These are phyloP conservation scores for Floccularia luteovirens DNA, from an alignment of 768 basidiomycete species.

Conservation along the genomic window DNA sequence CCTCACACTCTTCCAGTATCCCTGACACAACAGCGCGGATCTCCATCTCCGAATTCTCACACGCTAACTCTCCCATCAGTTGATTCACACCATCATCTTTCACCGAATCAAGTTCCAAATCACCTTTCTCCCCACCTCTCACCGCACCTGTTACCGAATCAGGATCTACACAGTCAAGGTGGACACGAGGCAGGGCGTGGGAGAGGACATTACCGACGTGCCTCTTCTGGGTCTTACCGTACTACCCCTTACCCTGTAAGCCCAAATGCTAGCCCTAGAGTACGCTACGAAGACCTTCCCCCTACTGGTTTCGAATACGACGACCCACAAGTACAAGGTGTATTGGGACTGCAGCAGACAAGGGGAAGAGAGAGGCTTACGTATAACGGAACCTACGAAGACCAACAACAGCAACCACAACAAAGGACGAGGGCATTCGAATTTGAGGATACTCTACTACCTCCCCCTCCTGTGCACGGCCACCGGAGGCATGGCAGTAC, in stretches of 20 bases:
- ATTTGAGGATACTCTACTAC: too few relatives aligned
- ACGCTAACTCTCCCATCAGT: neutral
- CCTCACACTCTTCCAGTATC: neutral
- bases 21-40: slow-evolving; percentile 9
- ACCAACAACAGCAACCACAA: too few relatives aligned
- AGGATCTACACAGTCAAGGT: slow-evolving; percentile 1
- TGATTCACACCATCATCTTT: neutral
- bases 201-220: slow-evolving; percentile 19
- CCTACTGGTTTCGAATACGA: slow-evolving; percentile 16
- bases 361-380: too few relatives aligned
- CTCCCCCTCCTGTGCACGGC: too few relatives aligned
- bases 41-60: slow-evolving; percentile 8
- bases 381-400: too few relatives aligned
- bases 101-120: neutral
- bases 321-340: slow-evolving; percentile 8
- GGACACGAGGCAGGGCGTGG: slow-evolving; percentile 35
- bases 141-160: neutral
- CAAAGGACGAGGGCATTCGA: too few relatives aligned
- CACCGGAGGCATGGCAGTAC: too few relatives aligned
- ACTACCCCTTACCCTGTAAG: slow-evolving; percentile 63
- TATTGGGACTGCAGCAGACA: too few relatives aligned
- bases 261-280: slow-evolving; percentile 58
- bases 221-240: slow-evolving; percentile 22
- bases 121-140: slow-evolving; percentile 13
- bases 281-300: slow-evolving; percentile 43